phyloP scores from a whole-genome alignment of 768 basidiomycete genomes.

The Suillus hirtellus region DNA sequence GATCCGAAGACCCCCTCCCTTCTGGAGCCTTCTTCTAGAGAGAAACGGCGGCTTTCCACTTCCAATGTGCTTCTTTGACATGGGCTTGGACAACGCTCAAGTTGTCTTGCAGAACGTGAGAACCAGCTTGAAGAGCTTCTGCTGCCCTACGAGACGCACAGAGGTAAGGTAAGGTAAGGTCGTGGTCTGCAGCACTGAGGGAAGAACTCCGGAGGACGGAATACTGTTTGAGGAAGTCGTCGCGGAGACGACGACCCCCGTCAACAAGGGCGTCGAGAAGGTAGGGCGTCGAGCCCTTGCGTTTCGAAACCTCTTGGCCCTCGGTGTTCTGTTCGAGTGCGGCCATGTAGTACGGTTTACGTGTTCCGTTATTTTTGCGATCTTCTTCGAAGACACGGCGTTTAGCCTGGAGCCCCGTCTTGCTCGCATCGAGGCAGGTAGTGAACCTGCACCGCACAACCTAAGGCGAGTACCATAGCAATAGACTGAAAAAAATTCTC shows the following conservation, averaged over 20 bases:
- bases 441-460: constrained; percentile 50
- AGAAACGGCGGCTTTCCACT: constrained; percentile 20
- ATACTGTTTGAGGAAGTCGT: constrained; percentile 38
- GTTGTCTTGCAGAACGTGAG: constrained; percentile 34
- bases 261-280: constrained; percentile 44
- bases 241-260: constrained; percentile 40
- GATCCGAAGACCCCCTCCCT: constrained; percentile 23
- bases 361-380: constrained; percentile 31
- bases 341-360: constrained; percentile 32
- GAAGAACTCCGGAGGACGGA: constrained; percentile 18
- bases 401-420: constrained; percentile 62
- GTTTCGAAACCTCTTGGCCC: constrained; percentile 6
- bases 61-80: constrained; percentile 29
- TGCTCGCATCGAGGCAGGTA: constrained; percentile 65
- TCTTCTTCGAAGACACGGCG: constrained; percentile 43
- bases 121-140: background rate
- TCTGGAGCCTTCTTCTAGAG: constrained; percentile 7
- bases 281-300: constrained; percentile 22
- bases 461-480: background rate
- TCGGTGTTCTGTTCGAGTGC: constrained; percentile 16
- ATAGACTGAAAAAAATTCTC: constrained; percentile 23
- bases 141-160: constrained; percentile 21
- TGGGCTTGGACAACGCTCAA: constrained; percentile 40
- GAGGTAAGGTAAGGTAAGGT: constrained; percentile 43
- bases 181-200: constrained; percentile 20